These are phyloP conservation scores for Steccherinum ochraceum DNA, from an alignment of 768 basidiomycete genomes.

Conservation along the genomic window DNA sequence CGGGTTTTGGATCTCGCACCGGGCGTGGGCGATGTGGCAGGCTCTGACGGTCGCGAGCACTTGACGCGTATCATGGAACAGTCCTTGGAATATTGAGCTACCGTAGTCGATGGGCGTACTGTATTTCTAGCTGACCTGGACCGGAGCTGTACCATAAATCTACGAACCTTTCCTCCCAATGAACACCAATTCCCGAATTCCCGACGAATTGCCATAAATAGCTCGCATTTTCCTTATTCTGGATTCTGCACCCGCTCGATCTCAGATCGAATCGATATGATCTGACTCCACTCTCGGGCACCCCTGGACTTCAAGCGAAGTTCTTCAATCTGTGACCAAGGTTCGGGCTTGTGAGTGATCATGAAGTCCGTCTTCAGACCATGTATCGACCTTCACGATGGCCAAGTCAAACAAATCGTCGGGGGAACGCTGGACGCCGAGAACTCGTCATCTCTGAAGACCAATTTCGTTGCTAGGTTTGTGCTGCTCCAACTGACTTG, in stretches of 20 bases:
- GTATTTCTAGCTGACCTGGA: not conserved
- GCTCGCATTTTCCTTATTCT: not conserved
- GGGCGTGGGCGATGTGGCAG: conserved; percentile 76
- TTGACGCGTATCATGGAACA: conserved; percentile 74
- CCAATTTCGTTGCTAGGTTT: conserved; percentile 90
- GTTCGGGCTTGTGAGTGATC: not conserved
- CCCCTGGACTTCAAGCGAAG: too few relatives aligned
- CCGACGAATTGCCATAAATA: not conserved
- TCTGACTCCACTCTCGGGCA: too few relatives aligned
- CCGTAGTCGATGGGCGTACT: not conserved
- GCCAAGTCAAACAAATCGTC: conserved; percentile 96
- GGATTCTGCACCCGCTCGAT: not conserved
- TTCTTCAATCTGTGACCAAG: too few relatives aligned
- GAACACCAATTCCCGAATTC: too few relatives aligned
- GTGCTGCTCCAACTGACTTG: conserved; percentile 7
- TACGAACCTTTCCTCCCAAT: not conserved
- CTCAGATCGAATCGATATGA: not conserved
- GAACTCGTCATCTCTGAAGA: conserved; percentile 51
- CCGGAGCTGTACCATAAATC: not conserved
- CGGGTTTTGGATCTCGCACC: conserved; percentile 92
- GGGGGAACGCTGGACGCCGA: conserved; percentile 79
- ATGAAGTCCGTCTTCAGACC: conserved; percentile 60
- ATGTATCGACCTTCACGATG: conserved; percentile 95
- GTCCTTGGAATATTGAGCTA: conserved; percentile 65
- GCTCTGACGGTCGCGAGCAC: conserved; percentile 79